Percentiles rank a stretch among this genome's conserved stretches.
phyloP scores from a whole-genome alignment of 139 green algal species.

The Pseudopediastrum boryanum region DNA sequence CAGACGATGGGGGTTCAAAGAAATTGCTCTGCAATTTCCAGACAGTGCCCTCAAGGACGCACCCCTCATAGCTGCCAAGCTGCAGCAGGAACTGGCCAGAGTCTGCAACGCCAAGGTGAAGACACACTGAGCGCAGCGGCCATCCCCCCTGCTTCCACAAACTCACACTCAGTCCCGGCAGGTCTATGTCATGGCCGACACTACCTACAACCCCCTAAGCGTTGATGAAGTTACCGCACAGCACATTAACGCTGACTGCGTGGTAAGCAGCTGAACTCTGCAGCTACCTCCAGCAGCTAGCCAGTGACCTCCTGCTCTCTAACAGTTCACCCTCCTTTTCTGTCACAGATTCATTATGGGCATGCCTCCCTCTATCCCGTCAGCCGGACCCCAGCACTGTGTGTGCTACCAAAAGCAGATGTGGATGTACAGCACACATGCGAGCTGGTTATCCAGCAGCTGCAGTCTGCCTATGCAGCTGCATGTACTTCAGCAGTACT shows the following conservation, averaged over 20 bases:
- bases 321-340: slow-evolving; percentile 1
- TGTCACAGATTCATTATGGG: slow-evolving; percentile 88
- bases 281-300: not conserved
- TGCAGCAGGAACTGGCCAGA: slow-evolving; percentile 33
- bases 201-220: slow-evolving; percentile 79
- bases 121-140: not conserved
- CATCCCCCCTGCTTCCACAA: not conserved
- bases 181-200: slow-evolving; percentile 83
- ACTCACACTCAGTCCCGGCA: slow-evolving; percentile 36
- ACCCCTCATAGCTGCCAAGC: slow-evolving; percentile 28
- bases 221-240: slow-evolving; percentile 85
- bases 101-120: slow-evolving; percentile 29
- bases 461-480: too few species aligned
- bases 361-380: slow-evolving; percentile 78
- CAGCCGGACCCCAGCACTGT: slow-evolving; percentile 72
- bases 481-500: too few species aligned
- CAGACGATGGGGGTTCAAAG: slow-evolving; percentile 33
- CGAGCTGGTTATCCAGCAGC: slow-evolving; percentile 9
- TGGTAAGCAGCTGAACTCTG: slow-evolving; percentile 50
- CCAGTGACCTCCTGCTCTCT: not conserved
- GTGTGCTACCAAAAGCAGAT: slow-evolving; percentile 73
- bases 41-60: slow-evolving; percentile 66
- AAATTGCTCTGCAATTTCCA: slow-evolving; percentile 77
- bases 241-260: slow-evolving; percentile 76
- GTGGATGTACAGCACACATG: slow-evolving; percentile 29